Conservation (phyloP, 106 monocot genomes). For the Dioscorea dumetorum region DNA sequence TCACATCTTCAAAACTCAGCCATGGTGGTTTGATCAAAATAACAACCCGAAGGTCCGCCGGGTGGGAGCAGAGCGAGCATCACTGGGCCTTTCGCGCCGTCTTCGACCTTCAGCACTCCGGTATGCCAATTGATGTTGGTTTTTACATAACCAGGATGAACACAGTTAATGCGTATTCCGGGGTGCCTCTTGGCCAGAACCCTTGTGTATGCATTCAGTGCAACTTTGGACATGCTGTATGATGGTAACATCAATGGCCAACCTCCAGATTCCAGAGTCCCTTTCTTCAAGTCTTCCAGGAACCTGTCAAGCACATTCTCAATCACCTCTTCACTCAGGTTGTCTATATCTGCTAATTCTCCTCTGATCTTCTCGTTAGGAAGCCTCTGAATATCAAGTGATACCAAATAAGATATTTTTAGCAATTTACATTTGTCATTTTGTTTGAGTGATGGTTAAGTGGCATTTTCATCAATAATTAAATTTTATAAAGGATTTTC, state of each 20-base stretch:
- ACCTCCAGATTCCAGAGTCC: slow-evolving; percentile 24
- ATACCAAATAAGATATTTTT: too few species aligned
- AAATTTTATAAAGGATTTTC: too few species aligned
- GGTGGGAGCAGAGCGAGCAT: not conserved
- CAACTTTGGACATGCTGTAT: slow-evolving; percentile 56
- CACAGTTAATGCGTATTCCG: slow-evolving; percentile 47
- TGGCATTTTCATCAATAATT: too few species aligned
- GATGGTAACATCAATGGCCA: slow-evolving; percentile 49
- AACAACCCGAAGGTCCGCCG: slow-evolving; percentile 18
- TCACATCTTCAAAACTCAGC: slow-evolving; percentile 8
- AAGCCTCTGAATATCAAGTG: slow-evolving; percentile 26
- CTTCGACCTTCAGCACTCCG: not conserved
- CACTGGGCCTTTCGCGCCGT: not conserved
- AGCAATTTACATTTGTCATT: too few species aligned
- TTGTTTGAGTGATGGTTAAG: too few species aligned
- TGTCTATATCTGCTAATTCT: slow-evolving; percentile 19
- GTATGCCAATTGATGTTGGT: not conserved
- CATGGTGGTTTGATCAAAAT: slow-evolving; percentile 37
- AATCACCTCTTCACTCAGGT: slow-evolving; percentile 26
- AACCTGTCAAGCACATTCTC: slow-evolving; percentile 34
- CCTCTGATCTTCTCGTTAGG: slow-evolving; percentile 25
- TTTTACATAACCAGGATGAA: slow-evolving; percentile 37
- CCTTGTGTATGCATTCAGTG: slow-evolving; percentile 37
- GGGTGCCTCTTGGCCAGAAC: slow-evolving; percentile 43
- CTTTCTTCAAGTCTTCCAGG: slow-evolving; percentile 38